These are phyloP conservation scores for Phytopythium sindhum DNA, from an alignment of 352 stramenopile species.

Conservation along the genomic window DNA sequence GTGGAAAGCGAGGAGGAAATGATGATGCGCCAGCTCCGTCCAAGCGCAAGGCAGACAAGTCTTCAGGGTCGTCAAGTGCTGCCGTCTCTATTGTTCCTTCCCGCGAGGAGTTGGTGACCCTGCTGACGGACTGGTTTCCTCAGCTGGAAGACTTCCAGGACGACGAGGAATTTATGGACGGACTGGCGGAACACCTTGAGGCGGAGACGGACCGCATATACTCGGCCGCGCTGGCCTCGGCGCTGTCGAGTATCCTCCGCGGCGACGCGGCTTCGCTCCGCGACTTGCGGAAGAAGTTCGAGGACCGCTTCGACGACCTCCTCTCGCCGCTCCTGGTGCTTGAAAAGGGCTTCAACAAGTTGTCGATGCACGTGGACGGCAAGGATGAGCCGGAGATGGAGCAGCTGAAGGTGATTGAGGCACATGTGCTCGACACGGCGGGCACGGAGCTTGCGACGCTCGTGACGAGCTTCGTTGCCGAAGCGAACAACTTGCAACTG, in stretches of 20 bases:
- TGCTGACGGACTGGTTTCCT: slow-evolving; percentile 48
- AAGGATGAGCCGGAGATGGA: slow-evolving; percentile 36
- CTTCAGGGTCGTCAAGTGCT: slow-evolving; percentile 29
- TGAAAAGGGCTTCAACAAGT: slow-evolving; percentile 72
- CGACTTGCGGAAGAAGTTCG: slow-evolving; percentile 68
- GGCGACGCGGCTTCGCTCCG: slow-evolving; percentile 69
- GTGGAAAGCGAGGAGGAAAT: slow-evolving; percentile 31
- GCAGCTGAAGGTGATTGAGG: slow-evolving; percentile 51
- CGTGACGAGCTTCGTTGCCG: slow-evolving; percentile 63
- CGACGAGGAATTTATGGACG: slow-evolving; percentile 67
- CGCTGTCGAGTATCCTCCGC: slow-evolving; percentile 61
- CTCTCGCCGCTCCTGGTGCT: slow-evolving; percentile 42
- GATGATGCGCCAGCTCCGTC: slow-evolving; percentile 20
- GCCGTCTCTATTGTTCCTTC: slow-evolving; percentile 47
- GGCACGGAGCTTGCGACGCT: slow-evolving; percentile 52
- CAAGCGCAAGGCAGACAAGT: slow-evolving; percentile 24
- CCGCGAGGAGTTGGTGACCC: slow-evolving; percentile 32
- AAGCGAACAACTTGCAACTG: slow-evolving; percentile 57
- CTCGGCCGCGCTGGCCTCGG: slow-evolving; percentile 37
- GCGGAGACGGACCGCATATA: slow-evolving; percentile 49
- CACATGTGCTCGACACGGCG: slow-evolving; percentile 43
- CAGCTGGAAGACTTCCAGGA: slow-evolving; percentile 42
- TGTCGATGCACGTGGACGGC: slow-evolving; percentile 52
- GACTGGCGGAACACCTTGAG: slow-evolving; percentile 41
- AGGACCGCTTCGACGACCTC: slow-evolving; percentile 72